Conservation (phyloP, 2,329 filamentous ascomycete species). For the Phoma sp. region DNA sequence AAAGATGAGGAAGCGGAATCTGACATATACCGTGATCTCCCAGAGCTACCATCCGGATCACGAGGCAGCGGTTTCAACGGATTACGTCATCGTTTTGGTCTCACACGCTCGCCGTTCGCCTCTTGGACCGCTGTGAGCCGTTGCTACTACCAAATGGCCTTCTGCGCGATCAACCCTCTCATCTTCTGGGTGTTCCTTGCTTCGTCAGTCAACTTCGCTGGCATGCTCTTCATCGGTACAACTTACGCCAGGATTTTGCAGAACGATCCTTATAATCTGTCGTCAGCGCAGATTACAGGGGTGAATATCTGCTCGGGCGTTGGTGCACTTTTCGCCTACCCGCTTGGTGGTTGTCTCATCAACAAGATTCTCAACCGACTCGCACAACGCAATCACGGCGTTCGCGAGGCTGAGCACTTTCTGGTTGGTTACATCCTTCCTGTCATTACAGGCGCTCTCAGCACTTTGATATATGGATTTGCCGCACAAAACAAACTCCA, state of each 20-base stretch:
- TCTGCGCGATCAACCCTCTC: constrained; percentile 37
- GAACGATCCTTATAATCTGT: constrained; percentile 32
- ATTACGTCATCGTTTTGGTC: constrained; percentile 24
- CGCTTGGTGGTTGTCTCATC: constrained; percentile 16
- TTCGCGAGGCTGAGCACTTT: constrained; percentile 42
- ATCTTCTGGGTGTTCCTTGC: constrained; percentile 43
- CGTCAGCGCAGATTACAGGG: constrained; percentile 18
- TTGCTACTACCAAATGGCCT: constrained; percentile 38
- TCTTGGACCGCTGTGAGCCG: constrained; percentile 34
- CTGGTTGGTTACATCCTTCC: constrained; percentile 38
- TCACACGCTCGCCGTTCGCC: constrained; percentile 31
- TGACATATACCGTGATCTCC: constrained; percentile 33
- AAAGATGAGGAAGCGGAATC: constrained; percentile 38
- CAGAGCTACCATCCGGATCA: constrained; percentile 17
- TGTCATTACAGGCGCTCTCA: constrained; percentile 29
- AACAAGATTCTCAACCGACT: constrained; percentile 26
- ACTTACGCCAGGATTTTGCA: constrained; percentile 30
- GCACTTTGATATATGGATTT: constrained; percentile 34
- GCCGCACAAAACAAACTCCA: constrained; percentile 27
- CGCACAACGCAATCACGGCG: constrained; percentile 33
- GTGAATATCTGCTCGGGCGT: constrained; percentile 30
- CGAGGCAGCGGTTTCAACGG: constrained; percentile 11
- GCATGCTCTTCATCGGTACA: constrained; percentile 40
- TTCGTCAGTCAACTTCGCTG: constrained; percentile 33
- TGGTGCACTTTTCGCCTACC: constrained; percentile 29